Evolutionary conservation across 345 rosid genomes (phyloP), one percentile per base, ranked within the genome.

Genomic region (Eucalyptus cloeziana): DNA sequence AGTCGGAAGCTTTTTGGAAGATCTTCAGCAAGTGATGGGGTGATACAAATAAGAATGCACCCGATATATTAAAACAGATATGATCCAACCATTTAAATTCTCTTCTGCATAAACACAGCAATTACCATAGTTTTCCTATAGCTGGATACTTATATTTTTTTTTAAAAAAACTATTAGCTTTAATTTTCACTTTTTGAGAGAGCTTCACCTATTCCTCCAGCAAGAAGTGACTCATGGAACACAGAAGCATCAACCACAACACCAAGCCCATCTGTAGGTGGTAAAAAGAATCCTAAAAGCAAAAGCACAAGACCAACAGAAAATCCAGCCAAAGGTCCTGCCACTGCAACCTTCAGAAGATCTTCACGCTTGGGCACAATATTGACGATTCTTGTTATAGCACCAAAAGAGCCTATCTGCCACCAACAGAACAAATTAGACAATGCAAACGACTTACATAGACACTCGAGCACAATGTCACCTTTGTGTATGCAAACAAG

Each of bases 331-430:
- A 96, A 85, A 89, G 99, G 99, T 92, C 99, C 99, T 37, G 99
- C 99, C 67, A 95, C 96, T 85, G 99, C 98, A 91, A 96, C 89
- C 93, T 96, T 97, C 76, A 97, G 92, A 89, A 96, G 98, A 94
- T 93, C 98, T 94, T 97, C 99, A 87, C 99, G 98, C 87, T 93
- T 97, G 88, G 95, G 83, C 21, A 97, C 98, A 52, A 96, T 97
- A 88, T 92, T 97, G 90, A 89, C 92, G 47, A 96, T 96, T 92
- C 99, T 95, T 47, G 99, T 96, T 89, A 96, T 96, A 87, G 98
- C 97, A 90, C 99, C 99, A 91, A 96, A 97, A 88, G 98, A 97
- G 92, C 99, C 99, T 96, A 96, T 96, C 99, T 97, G 98, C 97
- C 96, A 93, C 89, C 94, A 92, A 95, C 90, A 89, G 87, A 91